phyloP scores from a whole-genome alignment of 2,329 filamentous ascomycete genomes.

The Beauveria pseudobassiana region DNA sequence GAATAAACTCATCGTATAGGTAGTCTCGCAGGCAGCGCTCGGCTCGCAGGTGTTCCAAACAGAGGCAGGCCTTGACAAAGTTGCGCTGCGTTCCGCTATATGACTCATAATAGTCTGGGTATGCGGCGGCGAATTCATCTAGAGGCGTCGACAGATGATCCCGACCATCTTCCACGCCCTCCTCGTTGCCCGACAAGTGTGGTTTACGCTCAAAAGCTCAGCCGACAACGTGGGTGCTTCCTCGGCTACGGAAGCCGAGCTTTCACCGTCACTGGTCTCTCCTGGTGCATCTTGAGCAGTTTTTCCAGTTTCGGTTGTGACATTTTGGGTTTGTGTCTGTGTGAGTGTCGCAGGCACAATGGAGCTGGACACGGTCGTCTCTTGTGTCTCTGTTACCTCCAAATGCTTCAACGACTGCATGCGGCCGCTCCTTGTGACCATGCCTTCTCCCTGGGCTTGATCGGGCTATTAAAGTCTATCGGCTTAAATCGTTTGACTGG shows the following conservation, averaged over 20 bases:
- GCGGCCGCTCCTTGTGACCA: constrained; percentile 8
- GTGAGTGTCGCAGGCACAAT: constrained; percentile 21
- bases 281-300: not conserved
- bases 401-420: constrained; percentile 20
- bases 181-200: not conserved
- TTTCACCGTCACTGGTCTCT: not conserved
- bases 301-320: not conserved
- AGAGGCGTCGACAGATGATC: constrained; percentile 21
- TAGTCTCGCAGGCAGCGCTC: constrained; percentile 30
- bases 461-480: constrained; percentile 18
- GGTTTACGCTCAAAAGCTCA: not conserved
- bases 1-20: constrained; percentile 47
- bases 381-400: constrained; percentile 18
- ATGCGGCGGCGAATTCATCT: constrained; percentile 31
- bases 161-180: not conserved
- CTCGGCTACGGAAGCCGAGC: not conserved
- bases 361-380: constrained; percentile 22
- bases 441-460: not conserved
- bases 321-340: constrained; percentile 15
- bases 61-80: constrained; percentile 40
- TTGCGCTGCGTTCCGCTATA: constrained; percentile 30
- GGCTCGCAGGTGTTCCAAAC: constrained; percentile 31
- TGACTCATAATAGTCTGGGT: constrained; percentile 35
- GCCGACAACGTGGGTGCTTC: not conserved
- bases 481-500: constrained; percentile 18